These are phyloP conservation scores for Heterobasidion occidentale DNA, from an alignment of 1,284 basidiomycete species.

Conservation along the genomic window DNA sequence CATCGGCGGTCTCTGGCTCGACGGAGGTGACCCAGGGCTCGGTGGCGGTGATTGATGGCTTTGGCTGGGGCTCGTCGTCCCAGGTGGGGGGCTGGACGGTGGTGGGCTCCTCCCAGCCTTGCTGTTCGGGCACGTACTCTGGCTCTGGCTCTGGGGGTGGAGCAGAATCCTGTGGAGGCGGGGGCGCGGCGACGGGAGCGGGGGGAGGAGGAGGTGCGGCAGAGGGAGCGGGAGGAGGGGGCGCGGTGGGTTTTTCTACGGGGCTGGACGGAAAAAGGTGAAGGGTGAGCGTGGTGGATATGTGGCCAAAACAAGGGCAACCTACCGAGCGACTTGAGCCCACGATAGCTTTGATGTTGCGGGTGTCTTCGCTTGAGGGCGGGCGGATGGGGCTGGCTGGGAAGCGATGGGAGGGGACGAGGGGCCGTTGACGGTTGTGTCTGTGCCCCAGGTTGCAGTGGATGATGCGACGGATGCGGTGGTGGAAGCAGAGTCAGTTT, in stretches of 20 bases:
- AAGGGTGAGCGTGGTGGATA: neutral
- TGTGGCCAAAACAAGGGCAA: slow-evolving; percentile 8
- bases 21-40: slow-evolving; percentile 5
- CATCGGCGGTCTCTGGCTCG: slow-evolving; percentile 27
- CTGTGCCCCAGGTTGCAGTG: slow-evolving; percentile 27
- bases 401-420: slow-evolving; percentile 19
- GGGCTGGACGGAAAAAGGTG: slow-evolving; percentile 25
- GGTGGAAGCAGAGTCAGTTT: slow-evolving; percentile 6
- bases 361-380: slow-evolving; percentile 40
- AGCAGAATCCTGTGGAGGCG: slow-evolving; percentile 10
- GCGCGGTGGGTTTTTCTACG: slow-evolving; percentile 45
- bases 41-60: slow-evolving; percentile 11
- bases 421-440: slow-evolving; percentile 31
- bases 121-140: slow-evolving; percentile 13
- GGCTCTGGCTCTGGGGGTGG: slow-evolving; percentile 17
- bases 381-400: slow-evolving; percentile 15
- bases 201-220: slow-evolving; percentile 20
- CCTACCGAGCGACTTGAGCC: slow-evolving; percentile 72
- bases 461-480: slow-evolving; percentile 13
- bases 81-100: neutral
- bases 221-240: slow-evolving; percentile 22
- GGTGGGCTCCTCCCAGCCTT: slow-evolving; percentile 1
- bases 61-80: neutral
- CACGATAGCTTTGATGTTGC: slow-evolving; percentile 70
- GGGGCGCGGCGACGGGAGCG: slow-evolving; percentile 17